Conservation (phyloP, 495 filamentous ascomycete species). For the Penicillium atrosanguineum region DNA sequence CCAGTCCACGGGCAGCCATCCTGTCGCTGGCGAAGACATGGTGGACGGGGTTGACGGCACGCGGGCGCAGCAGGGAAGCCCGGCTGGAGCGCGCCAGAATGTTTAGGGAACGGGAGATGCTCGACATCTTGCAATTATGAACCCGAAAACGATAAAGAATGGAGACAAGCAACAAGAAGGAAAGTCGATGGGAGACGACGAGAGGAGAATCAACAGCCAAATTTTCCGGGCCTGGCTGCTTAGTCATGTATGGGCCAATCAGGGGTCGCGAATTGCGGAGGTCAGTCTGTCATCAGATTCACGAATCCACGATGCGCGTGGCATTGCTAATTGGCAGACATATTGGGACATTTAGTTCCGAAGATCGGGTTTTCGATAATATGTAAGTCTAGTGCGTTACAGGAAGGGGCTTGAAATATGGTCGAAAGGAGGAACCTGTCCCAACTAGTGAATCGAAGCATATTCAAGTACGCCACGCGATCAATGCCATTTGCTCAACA, state of each 20-base stretch:
- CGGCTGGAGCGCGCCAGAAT: constrained; percentile 69
- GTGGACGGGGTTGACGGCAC: constrained; percentile 63
- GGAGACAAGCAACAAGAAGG: constrained; percentile 33
- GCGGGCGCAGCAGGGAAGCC: constrained; percentile 58
- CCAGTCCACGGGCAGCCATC: constrained; percentile 69
- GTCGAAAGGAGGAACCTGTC: neutral
- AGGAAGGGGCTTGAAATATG: neutral
- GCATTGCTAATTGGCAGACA: neutral
- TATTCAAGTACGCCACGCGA: neutral
- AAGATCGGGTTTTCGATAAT: neutral
- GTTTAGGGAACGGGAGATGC: constrained; percentile 61
- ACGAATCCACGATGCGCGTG: neutral
- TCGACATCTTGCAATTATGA: constrained; percentile 57
- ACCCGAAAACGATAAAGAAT: constrained; percentile 34
- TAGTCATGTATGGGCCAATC: constrained; percentile 44
- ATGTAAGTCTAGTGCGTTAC: neutral
- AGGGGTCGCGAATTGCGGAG: constrained; percentile 38
- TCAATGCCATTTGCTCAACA: neutral
- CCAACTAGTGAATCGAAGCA: neutral
- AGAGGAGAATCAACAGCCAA: constrained; percentile 37
- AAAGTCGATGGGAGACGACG: constrained; percentile 27
- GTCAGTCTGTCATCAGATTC: constrained; percentile 11
- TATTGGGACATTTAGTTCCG: neutral
- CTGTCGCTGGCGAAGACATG: constrained; percentile 66
- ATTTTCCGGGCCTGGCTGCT: constrained; percentile 37